Evolutionary conservation across 352 stramenopile genomes (phyloP).

Genomic region (Phytopythium kandeliae): DNA sequence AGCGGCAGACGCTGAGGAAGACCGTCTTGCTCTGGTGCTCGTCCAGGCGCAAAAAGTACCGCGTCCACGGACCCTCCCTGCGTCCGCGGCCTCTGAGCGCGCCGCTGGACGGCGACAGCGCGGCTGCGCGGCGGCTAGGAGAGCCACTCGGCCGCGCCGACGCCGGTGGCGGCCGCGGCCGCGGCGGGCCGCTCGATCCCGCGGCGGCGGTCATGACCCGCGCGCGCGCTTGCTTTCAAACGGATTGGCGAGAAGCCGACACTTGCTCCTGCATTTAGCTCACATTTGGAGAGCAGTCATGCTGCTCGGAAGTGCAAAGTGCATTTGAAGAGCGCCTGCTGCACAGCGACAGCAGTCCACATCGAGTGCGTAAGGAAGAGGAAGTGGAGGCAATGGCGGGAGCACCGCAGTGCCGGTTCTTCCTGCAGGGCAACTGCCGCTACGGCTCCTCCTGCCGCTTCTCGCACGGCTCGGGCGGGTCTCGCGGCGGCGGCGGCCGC

Average conservation of each 20-base stretch:
- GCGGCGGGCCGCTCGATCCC: too few species aligned
- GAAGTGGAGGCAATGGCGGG: constrained; percentile 1
- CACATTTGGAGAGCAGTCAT: too few species aligned
- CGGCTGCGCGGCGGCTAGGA: background rate
- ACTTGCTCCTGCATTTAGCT: too few species aligned
- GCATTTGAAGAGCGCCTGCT: too few species aligned
- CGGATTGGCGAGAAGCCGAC: too few species aligned
- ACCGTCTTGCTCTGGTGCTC: constrained; percentile 5
- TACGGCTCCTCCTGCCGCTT: constrained; percentile 69
- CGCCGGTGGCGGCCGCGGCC: too few species aligned
- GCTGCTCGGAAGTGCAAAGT: too few species aligned
- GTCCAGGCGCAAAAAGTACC: constrained; percentile 1
- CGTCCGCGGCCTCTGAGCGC: constrained; percentile 1
- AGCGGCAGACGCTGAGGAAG: constrained; percentile 1
- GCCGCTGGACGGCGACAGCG: background rate
- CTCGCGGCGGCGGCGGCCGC: background rate
- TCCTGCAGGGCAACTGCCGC: constrained; percentile 59
- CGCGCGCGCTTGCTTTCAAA: too few species aligned
- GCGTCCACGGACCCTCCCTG: constrained; percentile 1
- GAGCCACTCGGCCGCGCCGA: too few species aligned
- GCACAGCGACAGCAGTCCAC: too few species aligned
- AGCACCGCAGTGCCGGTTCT: constrained; percentile 58
- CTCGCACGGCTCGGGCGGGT: constrained; percentile 32
- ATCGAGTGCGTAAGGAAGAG: too few species aligned
- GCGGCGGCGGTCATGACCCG: too few species aligned